Evolutionary conservation across 805 yeast species (phyloP), one percentile per base, ranked within the genome.

Genomic region (Candida saitoana): DNA sequence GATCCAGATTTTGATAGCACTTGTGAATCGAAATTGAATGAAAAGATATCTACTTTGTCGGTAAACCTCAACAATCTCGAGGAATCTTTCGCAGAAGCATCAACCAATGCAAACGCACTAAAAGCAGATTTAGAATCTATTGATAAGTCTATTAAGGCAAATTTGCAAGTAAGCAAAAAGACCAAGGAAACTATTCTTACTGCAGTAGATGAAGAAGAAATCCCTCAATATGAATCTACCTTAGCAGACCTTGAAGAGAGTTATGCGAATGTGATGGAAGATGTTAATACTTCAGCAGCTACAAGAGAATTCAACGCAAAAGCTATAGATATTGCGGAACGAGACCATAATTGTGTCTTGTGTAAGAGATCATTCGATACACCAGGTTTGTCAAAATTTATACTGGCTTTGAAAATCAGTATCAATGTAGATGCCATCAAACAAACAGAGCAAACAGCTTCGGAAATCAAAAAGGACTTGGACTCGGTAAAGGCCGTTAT

Each of bases 331-430:
- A 59, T 75, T 32, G 93, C 95, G 0, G 63, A 77, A 19, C 53
- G 57, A 3, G 71, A 74, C 6, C 72, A 80, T 8, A 69, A 76
- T 37, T 91, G 97, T 60, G 64, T 82, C 34, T 64, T 90, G 34
- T 91, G 98, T 59, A 76, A 77, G 15, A 70, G 95, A 39, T 68
- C 73, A 9, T 85, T 89, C 60, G 75, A 74, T 12, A 67, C 65
- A 7, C 60, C 55, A 1, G 67, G 61, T n/a, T 49, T 63, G 17
- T 43, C 52, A 1, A 44, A 41, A 4, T 69, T 69, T 38, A 40
- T 65, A 4, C 44, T 39, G 6, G 58, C 57, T n/a, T 47, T 69
- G 14, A 49, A 60, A 38, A 49, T 51, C 3, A 65, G 60, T 39
- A 55, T 67, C 15, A 53, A 57, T 22, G 52, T 60, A 3, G 54